These are phyloP conservation scores for Micractinium conductrix DNA, from an alignment of 139 green algal species.

Conservation along the genomic window DNA sequence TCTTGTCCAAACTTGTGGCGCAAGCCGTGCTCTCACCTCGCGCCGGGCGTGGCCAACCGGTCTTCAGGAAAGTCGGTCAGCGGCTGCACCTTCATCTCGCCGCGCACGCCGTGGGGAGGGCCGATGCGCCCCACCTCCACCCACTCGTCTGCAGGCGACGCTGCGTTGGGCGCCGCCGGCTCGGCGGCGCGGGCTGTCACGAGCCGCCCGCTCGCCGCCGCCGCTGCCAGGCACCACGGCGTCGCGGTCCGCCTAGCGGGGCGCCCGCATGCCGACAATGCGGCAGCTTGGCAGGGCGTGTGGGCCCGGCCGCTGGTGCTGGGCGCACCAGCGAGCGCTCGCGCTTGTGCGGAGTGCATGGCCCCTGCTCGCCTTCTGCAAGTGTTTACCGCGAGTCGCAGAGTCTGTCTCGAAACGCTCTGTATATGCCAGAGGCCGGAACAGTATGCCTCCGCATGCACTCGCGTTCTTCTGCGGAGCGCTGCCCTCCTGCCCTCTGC, in stretches of 20 bases:
- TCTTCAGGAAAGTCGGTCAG: slow-evolving; percentile 64
- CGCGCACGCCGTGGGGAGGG: slow-evolving; percentile 54
- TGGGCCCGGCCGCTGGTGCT: neutral
- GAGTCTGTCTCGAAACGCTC: too few species aligned
- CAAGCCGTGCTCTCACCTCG: slow-evolving; percentile 15
- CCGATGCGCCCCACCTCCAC: slow-evolving; percentile 57
- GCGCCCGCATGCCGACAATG: neutral
- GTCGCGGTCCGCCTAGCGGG: too few species aligned
- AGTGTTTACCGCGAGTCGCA: too few species aligned
- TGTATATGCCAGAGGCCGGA: too few species aligned
- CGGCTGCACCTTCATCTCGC: slow-evolving; percentile 61
- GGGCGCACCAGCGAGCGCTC: neutral
- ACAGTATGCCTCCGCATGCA: too few species aligned
- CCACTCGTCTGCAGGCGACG: slow-evolving; percentile 40
- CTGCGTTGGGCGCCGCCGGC: too few species aligned
- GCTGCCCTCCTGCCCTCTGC: too few species aligned
- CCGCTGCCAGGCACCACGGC: neutral
- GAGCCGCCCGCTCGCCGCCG: neutral
- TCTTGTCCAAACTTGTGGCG: too few species aligned
- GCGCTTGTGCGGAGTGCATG: too few species aligned
- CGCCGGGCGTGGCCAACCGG: slow-evolving; percentile 45
- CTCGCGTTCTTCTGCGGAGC: too few species aligned
- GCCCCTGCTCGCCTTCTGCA: too few species aligned
- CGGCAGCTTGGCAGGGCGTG: neutral
- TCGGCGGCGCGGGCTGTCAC: neutral